These are phyloP conservation scores for Emmonsiellopsis sp. DNA, from an alignment of 2,329 filamentous ascomycete species.

Conservation along the genomic window DNA sequence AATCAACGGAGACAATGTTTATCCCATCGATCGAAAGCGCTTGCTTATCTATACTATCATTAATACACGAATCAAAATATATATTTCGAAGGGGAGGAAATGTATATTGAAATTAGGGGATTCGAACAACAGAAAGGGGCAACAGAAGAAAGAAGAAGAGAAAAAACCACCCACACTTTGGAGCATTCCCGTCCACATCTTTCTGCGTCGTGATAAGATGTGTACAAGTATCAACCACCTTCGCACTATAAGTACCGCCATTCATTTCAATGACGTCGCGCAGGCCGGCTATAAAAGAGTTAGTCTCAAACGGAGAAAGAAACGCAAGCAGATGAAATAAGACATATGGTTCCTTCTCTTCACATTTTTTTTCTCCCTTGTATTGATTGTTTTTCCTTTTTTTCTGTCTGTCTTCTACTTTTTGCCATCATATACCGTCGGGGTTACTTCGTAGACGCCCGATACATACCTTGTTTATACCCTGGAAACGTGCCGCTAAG, in stretches of 20 bases:
- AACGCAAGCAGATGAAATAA: not conserved
- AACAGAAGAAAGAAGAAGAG: not conserved
- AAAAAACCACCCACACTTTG: conserved; percentile 23
- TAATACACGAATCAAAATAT: not conserved
- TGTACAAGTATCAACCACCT: conserved; percentile 25
- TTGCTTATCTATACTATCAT: conserved; percentile 27
- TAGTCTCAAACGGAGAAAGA: conserved; percentile 2
- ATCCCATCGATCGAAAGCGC: conserved; percentile 40
- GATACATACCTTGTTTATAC: conserved; percentile 39
- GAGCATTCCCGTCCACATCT: conserved; percentile 26
- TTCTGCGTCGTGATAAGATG: conserved; percentile 30
- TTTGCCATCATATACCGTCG: too few species aligned
- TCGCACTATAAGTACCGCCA: conserved; percentile 25
- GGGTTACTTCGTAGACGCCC: not conserved
- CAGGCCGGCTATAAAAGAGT: conserved; percentile 18
- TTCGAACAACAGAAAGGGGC: not conserved
- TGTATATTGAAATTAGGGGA: conserved; percentile 3
- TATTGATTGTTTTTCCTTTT: not conserved
- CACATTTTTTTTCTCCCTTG: not conserved
- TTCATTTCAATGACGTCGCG: conserved; percentile 24
- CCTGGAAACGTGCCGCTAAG: conserved; percentile 53
- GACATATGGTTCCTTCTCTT: not conserved
- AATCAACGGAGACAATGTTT: conserved; percentile 50
- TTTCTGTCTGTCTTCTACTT: not conserved
- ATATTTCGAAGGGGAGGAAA: not conserved